Evolutionary conservation across 2,329 filamentous ascomycete species (phyloP).

Genomic region (Aspergillus sergii): DNA sequence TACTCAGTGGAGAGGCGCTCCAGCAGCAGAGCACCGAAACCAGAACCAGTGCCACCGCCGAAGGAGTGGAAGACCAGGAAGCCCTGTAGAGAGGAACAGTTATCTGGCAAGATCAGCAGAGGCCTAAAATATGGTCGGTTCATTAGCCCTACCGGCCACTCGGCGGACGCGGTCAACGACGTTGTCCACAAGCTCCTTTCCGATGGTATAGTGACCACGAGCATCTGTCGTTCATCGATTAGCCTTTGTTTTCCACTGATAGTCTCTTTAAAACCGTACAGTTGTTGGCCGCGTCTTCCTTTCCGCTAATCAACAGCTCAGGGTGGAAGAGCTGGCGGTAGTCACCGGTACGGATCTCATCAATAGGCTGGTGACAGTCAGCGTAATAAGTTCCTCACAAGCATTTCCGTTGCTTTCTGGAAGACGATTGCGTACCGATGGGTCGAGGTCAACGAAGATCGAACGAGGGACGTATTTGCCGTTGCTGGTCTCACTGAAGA

Average conservation of each 20-base stretch:
- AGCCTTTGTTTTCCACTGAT: slow-evolving; percentile 11
- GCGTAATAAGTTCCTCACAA: slow-evolving; percentile 5
- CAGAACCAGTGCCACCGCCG: slow-evolving; percentile 68
- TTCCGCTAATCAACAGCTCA: slow-evolving; percentile 67
- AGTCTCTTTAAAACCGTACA: slow-evolving; percentile 45
- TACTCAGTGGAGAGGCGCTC: slow-evolving; percentile 67
- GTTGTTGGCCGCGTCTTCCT: slow-evolving; percentile 71
- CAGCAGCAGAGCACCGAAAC: slow-evolving; percentile 66
- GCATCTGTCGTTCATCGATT: slow-evolving; percentile 53
- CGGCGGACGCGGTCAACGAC: slow-evolving; percentile 67
- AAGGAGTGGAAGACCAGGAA: slow-evolving; percentile 72
- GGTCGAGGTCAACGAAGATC: slow-evolving; percentile 69
- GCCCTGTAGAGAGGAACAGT: slow-evolving; percentile 67
- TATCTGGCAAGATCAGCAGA: slow-evolving; percentile 50
- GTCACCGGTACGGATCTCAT: slow-evolving; percentile 66
- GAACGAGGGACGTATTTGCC: slow-evolving; percentile 70
- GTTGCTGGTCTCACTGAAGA: slow-evolving; percentile 65
- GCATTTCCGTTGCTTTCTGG: not conserved
- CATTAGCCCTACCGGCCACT: slow-evolving; percentile 56
- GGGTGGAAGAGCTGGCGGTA: slow-evolving; percentile 69
- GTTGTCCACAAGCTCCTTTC: slow-evolving; percentile 66
- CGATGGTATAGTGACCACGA: slow-evolving; percentile 69
- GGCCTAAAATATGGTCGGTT: slow-evolving; percentile 5
- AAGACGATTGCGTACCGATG: slow-evolving; percentile 51
- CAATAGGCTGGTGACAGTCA: slow-evolving; percentile 55